A percentile compares a stretch with the other conserved stretches of the same genome.
Conservation (phyloP, 2,329 filamentous ascomycete genomes). For the Ambrosiella cleistominuta region DNA sequence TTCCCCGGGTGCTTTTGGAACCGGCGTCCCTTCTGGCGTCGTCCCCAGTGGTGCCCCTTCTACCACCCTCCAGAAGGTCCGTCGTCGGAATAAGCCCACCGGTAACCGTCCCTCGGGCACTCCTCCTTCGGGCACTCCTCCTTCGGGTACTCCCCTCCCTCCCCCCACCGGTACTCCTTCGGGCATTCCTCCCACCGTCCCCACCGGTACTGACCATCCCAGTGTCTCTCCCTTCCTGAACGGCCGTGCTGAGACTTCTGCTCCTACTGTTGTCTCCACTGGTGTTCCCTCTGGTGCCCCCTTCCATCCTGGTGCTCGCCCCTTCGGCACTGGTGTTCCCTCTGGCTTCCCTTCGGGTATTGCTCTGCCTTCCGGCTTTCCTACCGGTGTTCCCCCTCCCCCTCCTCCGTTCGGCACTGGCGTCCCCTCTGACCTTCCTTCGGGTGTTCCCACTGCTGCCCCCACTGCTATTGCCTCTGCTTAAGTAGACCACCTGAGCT, state of each 20-base stretch:
- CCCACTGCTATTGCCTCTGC: constrained; percentile 4
- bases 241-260: neutral
- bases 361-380: neutral
- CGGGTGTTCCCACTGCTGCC: neutral
- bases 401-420: neutral
- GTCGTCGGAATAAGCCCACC: constrained; percentile 2
- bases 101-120: neutral
- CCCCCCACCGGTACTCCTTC: neutral
- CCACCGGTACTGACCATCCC: neutral
- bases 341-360: neutral
- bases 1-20: neutral
- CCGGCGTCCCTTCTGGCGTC: neutral
- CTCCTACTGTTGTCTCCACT: constrained; percentile 1
- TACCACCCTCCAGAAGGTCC: constrained; percentile 7
- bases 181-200: neutral
- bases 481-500: neutral
- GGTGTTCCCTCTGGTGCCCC: neutral
- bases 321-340: constrained; percentile 1
- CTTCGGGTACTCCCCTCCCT: neutral
- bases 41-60: neutral
- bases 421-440: neutral
- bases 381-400: neutral
- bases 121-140: neutral
- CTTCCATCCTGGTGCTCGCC: neutral
- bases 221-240: neutral